Base-by-base conservation (phyloP, 352 stramenopile species). In the Achlya hypogyna region DNA sequence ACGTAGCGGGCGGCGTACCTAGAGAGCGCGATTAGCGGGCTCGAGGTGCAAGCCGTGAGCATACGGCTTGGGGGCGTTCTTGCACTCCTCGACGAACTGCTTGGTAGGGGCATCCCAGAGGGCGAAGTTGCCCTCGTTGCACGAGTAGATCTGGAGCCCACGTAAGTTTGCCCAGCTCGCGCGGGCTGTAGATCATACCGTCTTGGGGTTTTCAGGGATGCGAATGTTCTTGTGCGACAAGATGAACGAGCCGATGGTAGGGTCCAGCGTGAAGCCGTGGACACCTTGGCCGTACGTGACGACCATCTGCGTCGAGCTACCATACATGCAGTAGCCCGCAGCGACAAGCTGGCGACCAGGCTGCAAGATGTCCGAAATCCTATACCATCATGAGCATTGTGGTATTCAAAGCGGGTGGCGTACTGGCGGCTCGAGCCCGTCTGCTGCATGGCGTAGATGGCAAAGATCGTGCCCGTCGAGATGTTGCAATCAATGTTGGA, bases 401-500 rank as follows among this genome's bases (percentile, higher is more conserved):
- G n/a, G 29, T 18, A 65, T 34, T 42, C 22, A 45, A 4, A 18
- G 63, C 74, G 77, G 34, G 53, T 82, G 73, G 76, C 81, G 68
- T 78, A 78, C 51, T 78, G 51, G 1, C 75, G 76, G 63, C 67
- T 52, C 56, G 63, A 71, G 35, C 64, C 63, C 34, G 88, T 75
- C 59, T 88, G 91, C 70, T 98, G 38, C 38, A 45, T 45, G 38
- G 38, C 85, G 75, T 98, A 99, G 42, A 99, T 98, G 62, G 87
- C 90, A 74, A 99, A 99, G 75, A 99, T 99, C 43, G 96, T 99
- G 59, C 97, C 96, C 29, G 97, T 98, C 51, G 94, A 98, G 32
- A 99, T 96, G 75, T 99, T 99, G 77, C 96, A 99, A 78, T 99
- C 97, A 89, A 99, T 99, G 81, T 99, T 99, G 53, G 89, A 98